Evolutionary conservation across 352 stramenopile species (phyloP).

Genomic region (Phytophthora ramorum): DNA sequence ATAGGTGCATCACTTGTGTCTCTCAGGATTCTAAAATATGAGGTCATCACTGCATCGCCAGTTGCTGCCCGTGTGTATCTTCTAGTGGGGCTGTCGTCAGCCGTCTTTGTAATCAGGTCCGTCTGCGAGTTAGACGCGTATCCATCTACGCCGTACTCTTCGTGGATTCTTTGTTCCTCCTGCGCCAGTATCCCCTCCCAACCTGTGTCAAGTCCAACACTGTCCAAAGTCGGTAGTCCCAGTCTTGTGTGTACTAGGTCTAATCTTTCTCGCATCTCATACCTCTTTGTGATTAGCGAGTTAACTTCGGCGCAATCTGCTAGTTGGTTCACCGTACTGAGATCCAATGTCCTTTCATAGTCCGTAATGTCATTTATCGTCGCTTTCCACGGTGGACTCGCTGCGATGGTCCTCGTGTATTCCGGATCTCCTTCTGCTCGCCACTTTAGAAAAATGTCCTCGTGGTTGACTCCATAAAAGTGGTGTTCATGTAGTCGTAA

Average conservation of each 20-base stretch:
- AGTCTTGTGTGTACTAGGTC: not conserved
- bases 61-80: not conserved
- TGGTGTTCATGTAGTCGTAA: not conserved
- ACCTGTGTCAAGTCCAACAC: too few species aligned
- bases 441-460: not conserved
- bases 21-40: not conserved
- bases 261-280: not conserved
- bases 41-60: not conserved
- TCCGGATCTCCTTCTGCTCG: conserved; percentile 1
- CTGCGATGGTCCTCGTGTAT: not conserved
- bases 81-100: too few species aligned
- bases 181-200: too few species aligned
- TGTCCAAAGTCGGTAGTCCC: not conserved
- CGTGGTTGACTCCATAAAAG: conserved; percentile 10
- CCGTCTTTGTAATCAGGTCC: too few species aligned
- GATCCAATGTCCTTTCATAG: not conserved
- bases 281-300: not conserved
- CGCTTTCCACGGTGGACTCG: not conserved
- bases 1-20: not conserved
- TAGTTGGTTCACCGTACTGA: not conserved
- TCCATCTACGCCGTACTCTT: too few species aligned
- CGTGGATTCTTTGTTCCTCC: too few species aligned
- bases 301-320: not conserved
- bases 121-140: too few species aligned
- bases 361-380: not conserved